Percentiles rank a stretch among this genome's conserved stretches.
Conservation (phyloP, 371 early-diverging fungal species). For the Enteropsectra breve region DNA sequence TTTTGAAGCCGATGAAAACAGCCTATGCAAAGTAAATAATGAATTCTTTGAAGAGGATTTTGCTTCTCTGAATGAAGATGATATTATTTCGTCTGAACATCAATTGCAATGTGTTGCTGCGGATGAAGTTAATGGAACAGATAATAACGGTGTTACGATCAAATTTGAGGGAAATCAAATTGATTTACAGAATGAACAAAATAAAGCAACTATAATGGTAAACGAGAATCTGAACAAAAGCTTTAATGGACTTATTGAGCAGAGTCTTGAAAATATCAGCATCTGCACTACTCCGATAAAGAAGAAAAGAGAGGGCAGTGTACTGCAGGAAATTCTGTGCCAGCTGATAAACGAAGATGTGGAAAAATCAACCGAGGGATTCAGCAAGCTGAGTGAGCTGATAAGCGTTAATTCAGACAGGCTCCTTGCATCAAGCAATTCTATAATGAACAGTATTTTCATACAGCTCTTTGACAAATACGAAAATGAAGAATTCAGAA, state of each 20-base stretch:
- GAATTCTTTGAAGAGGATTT: too few species aligned
- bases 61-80: too few species aligned
- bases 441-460: slow-evolving; percentile 34
- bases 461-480: slow-evolving; percentile 39
- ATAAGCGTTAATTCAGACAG: slow-evolving; percentile 8
- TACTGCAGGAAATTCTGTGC: slow-evolving; percentile 28
- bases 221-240: not conserved
- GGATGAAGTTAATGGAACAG: too few species aligned
- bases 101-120: too few species aligned
- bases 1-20: too few species aligned
- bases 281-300: slow-evolving; percentile 13
- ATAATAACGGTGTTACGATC: not conserved
- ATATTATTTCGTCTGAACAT: too few species aligned
- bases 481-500: not conserved
- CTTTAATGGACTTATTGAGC: not conserved
- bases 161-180: not conserved
- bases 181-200: not conserved
- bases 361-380: slow-evolving; percentile 18
- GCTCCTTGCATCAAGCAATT: slow-evolving; percentile 33
- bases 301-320: slow-evolving; percentile 16
- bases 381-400: slow-evolving; percentile 21
- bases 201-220: not conserved
- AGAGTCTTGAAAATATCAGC: slow-evolving; percentile 7
- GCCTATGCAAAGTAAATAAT: too few species aligned
- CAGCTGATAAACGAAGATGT: slow-evolving; percentile 28